A percentile compares a stretch with the other conserved stretches of the same genome.
phyloP scores from a whole-genome alignment of 2,329 filamentous ascomycete genomes.

The Penicillium sp. region DNA sequence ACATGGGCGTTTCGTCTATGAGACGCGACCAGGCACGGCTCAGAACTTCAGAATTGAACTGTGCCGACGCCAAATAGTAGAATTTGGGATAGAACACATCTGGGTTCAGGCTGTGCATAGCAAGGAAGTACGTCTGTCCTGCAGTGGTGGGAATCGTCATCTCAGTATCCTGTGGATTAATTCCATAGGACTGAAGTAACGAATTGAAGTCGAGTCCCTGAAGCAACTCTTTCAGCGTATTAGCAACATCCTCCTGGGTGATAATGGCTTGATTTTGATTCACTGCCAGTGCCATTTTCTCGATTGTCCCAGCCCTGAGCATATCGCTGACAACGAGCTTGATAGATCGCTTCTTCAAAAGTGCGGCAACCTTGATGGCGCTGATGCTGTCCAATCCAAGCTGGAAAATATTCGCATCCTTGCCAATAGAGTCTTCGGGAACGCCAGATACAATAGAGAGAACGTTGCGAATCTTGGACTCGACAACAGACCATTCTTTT shows the following conservation, averaged over 20 bases:
- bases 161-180: constrained; percentile 56
- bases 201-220: constrained; percentile 42
- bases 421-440: constrained; percentile 60
- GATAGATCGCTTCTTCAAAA: constrained; percentile 67
- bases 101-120: constrained; percentile 66
- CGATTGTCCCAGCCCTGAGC: constrained; percentile 66
- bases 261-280: constrained; percentile 22
- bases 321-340: constrained; percentile 71
- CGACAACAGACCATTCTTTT: constrained; percentile 37
- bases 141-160: constrained; percentile 69
- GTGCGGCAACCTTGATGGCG: constrained; percentile 77
- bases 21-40: constrained; percentile 65
- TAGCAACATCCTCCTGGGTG: constrained; percentile 23
- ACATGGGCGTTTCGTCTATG: constrained; percentile 60
- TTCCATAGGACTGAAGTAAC: constrained; percentile 47
- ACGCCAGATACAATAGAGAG: constrained; percentile 64
- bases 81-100: constrained; percentile 76
- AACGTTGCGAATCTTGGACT: constrained; percentile 50
- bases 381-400: constrained; percentile 90
- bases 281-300: constrained; percentile 59
- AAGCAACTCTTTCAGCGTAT: constrained; percentile 37
- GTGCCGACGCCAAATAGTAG: constrained; percentile 56
- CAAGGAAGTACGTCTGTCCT: constrained; percentile 81
- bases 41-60: constrained; percentile 49
- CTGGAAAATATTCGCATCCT: constrained; percentile 72